A percentile compares a stretch with the other conserved stretches of the same genome.
Conservation (phyloP, 75 land plant genomes). For the Selaginella tamariscina region DNA sequence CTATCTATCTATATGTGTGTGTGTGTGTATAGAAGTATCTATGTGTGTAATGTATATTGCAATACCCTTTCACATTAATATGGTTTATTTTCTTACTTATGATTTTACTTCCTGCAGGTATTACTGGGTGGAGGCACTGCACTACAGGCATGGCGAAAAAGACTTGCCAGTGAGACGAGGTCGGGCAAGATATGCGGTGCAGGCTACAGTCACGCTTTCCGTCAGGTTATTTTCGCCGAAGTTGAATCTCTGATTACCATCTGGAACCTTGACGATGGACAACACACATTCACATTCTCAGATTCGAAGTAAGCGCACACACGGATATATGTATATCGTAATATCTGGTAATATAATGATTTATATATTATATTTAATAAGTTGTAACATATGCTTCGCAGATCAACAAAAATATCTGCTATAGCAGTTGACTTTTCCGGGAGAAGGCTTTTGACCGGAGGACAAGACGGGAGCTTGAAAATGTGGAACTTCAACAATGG, state of each 20-base stretch:
- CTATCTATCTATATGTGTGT: too few relatives aligned
- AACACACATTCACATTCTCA: constrained; percentile 25
- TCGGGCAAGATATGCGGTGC: constrained; percentile 19
- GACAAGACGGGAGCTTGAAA: constrained; percentile 25
- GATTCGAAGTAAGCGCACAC: constrained; percentile 16
- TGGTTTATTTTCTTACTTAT: background rate
- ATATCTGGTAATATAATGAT: background rate
- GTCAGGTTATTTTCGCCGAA: constrained; percentile 28
- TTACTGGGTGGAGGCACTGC: constrained; percentile 24
- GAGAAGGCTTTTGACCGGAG: constrained; percentile 25
- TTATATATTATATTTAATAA: background rate
- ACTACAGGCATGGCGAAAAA: constrained; percentile 28
- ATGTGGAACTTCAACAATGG: constrained; percentile 40
- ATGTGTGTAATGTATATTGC: too few relatives aligned
- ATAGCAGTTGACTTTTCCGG: constrained; percentile 28
- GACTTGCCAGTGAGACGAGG: constrained; percentile 24
- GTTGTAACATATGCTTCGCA: background rate
- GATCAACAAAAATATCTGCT: constrained; percentile 25
- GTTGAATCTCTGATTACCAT: constrained; percentile 23
- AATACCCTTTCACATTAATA: too few relatives aligned
- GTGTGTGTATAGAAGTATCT: too few relatives aligned
- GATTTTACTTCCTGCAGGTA: constrained; percentile 8
- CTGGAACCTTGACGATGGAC: constrained; percentile 27
- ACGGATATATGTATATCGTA: constrained; percentile 12
- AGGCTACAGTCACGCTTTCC: constrained; percentile 23